A percentile compares a stretch with the other conserved stretches of the same genome.
Conservation (phyloP, 371 early-diverging fungal genomes). For the Lichtheimia corymbifera region DNA sequence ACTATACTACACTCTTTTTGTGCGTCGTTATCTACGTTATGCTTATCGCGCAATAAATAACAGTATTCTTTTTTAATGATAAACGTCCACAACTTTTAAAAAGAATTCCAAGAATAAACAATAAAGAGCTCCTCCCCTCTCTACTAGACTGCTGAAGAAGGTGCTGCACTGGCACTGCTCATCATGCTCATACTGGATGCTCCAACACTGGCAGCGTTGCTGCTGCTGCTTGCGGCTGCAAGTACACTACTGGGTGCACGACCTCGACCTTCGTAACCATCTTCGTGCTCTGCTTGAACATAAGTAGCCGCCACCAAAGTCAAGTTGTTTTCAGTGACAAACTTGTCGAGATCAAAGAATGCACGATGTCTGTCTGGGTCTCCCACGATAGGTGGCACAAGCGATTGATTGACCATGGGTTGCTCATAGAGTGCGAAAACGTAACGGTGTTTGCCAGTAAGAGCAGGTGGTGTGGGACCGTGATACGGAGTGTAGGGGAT, state of each 20-base stretch:
- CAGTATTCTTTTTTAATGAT: too few relatives aligned
- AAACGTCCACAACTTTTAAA: too few relatives aligned
- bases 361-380: slow-evolving; percentile 15
- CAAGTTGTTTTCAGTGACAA: slow-evolving; percentile 21
- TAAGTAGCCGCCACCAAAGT: slow-evolving; percentile 24
- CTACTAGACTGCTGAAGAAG: too few relatives aligned
- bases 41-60: too few relatives aligned
- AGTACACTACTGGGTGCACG: not conserved
- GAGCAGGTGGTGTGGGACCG: slow-evolving; percentile 19
- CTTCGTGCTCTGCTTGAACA: slow-evolving; percentile 17
- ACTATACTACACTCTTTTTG: too few relatives aligned
- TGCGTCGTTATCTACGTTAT: too few relatives aligned
- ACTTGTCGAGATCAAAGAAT: slow-evolving; percentile 15
- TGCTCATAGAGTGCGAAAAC: slow-evolving; percentile 34
- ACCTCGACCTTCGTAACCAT: slow-evolving; percentile 17
- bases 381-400: slow-evolving; percentile 14
- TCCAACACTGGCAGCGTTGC: too few relatives aligned
- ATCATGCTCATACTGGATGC: too few relatives aligned
- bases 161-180: too few relatives aligned
- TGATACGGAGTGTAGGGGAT: slow-evolving; percentile 20
- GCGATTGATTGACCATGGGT: slow-evolving; percentile 5
- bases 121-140: too few relatives aligned
- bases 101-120: too few relatives aligned
- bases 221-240: too few relatives aligned
- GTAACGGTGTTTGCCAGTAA: slow-evolving; percentile 21